phyloP scores from a whole-genome alignment of 257 asterid species.

The Leonotis leonurus region DNA sequence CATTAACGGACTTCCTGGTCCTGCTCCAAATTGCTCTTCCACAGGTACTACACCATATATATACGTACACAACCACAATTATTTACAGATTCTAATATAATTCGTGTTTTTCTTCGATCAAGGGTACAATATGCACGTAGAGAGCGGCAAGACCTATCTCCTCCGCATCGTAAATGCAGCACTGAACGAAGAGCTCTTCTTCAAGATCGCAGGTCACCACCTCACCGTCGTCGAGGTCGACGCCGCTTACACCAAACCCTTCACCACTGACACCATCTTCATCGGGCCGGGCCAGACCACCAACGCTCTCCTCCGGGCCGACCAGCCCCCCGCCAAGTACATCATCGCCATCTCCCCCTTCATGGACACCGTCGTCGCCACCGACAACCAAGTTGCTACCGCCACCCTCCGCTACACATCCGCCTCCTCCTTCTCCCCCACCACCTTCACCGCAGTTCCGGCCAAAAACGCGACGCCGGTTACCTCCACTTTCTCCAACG shows the following conservation, averaged over 20 bases:
- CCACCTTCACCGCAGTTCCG: conserved; percentile 36
- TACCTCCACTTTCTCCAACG: conserved; percentile 32
- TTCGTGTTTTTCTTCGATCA: not conserved
- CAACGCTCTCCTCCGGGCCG: conserved; percentile 43
- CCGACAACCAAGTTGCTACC: conserved; percentile 47
- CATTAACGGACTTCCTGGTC: conserved; percentile 63
- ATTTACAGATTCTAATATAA: too few relatives aligned
- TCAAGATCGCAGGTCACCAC: conserved; percentile 58
- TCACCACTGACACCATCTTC: conserved; percentile 57
- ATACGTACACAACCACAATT: too few relatives aligned
- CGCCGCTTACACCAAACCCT: conserved; percentile 56
- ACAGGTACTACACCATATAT: conserved; percentile 38
- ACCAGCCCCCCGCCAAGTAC: conserved; percentile 38
- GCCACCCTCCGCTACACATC: conserved; percentile 37
- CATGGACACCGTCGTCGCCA: conserved; percentile 61
- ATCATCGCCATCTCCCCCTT: conserved; percentile 55
- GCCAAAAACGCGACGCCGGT: conserved; percentile 41
- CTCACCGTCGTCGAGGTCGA: conserved; percentile 65
- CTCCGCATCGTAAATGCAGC: conserved; percentile 62
- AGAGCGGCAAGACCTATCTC: conserved; percentile 54
- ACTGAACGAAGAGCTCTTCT: conserved; percentile 60
- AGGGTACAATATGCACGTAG: conserved; percentile 54
- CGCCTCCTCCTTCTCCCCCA: conserved; percentile 25
- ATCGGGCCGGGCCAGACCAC: conserved; percentile 77
- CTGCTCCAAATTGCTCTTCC: conserved; percentile 56